A percentile compares a stretch with the other conserved stretches of the same genome.
phyloP scores from a whole-genome alignment of 352 stramenopile species.

The Phytophthora meadii region DNA sequence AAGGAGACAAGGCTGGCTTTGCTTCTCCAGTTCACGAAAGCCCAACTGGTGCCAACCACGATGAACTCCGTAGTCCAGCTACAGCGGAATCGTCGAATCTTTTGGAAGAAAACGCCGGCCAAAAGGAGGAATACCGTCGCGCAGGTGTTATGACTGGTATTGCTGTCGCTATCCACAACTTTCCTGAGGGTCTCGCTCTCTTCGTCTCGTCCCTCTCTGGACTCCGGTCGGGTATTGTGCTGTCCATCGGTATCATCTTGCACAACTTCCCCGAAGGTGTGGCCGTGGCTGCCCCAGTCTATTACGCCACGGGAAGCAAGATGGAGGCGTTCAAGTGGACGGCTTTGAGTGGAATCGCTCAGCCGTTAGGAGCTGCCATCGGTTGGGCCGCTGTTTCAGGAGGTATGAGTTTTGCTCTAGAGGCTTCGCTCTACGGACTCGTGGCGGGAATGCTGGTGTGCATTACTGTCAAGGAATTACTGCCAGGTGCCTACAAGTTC shows the following conservation, averaged over 20 bases:
- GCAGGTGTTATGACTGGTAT: slow-evolving; percentile 94
- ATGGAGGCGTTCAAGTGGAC: slow-evolving; percentile 94
- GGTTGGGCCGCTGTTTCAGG: slow-evolving; percentile 60
- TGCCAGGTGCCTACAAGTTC: slow-evolving; percentile 92
- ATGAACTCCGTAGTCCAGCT: slow-evolving; percentile 21
- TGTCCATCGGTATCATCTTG: slow-evolving; percentile 96
- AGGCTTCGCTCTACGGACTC: slow-evolving; percentile 91
- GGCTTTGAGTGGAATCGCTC: slow-evolving; percentile 86
- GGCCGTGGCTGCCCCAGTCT: slow-evolving; percentile 95
- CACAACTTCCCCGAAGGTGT: slow-evolving; percentile 98
- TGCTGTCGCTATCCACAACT: slow-evolving; percentile 97
- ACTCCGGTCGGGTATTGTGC: slow-evolving; percentile 87
- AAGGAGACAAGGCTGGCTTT: slow-evolving; percentile 24
- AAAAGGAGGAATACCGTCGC: slow-evolving; percentile 67
- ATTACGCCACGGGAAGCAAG: slow-evolving; percentile 95
- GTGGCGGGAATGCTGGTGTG: slow-evolving; percentile 94
- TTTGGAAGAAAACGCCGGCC: slow-evolving; percentile 12
- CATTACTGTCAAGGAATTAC: slow-evolving; percentile 92
- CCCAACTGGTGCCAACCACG: slow-evolving; percentile 5
- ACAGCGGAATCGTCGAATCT: slow-evolving; percentile 32
- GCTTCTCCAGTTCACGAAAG: slow-evolving; percentile 14
- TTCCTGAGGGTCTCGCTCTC: slow-evolving; percentile 96
- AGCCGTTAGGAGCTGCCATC: slow-evolving; percentile 92
- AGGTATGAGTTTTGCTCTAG: slow-evolving; percentile 72
- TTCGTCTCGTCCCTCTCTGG: slow-evolving; percentile 94